A percentile compares a stretch with the other conserved stretches of the same genome.
phyloP scores from a whole-genome alignment of 371 early-diverging fungal genomes.

The Lichtheimia ornata region DNA sequence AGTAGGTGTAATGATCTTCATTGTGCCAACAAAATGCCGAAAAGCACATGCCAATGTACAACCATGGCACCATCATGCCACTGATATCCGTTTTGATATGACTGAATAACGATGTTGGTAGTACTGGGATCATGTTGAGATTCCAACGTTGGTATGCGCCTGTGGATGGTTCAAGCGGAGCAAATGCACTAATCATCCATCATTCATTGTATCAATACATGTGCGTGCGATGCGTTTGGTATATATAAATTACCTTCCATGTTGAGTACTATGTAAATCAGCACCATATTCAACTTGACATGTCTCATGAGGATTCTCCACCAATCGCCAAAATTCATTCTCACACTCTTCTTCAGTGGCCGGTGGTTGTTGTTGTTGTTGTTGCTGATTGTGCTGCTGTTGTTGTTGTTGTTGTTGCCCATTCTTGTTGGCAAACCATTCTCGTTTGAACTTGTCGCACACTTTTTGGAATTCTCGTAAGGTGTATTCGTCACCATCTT shows the following conservation, averaged over 20 bases:
- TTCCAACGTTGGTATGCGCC: constrained; percentile 69
- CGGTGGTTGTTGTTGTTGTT: constrained; percentile 19
- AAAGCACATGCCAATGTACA: constrained; percentile 96
- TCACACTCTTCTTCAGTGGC: constrained; percentile 86
- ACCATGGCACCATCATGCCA: constrained; percentile 97
- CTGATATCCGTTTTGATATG: constrained; percentile 87
- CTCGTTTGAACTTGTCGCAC: constrained; percentile 79
- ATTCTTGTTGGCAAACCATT: constrained; percentile 58
- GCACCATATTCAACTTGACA: constrained; percentile 97
- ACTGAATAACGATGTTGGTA: constrained; percentile 82
- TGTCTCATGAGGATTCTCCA: constrained; percentile 82
- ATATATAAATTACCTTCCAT: constrained; percentile 70
- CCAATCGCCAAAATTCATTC: constrained; percentile 93
- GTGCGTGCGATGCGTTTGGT: neutral
- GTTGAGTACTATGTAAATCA: constrained; percentile 87
- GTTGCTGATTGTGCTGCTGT: constrained; percentile 11
- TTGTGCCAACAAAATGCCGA: constrained; percentile 98
- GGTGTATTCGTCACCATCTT: constrained; percentile 79
- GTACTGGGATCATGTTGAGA: constrained; percentile 82
- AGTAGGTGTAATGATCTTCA: constrained; percentile 96
- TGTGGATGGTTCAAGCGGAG: constrained; percentile 14
- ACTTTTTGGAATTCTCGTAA: constrained; percentile 80
- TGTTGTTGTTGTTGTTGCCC: constrained; percentile 11
- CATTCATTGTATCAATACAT: neutral
- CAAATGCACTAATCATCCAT: constrained; percentile 14